A percentile compares a stretch with the other conserved stretches of the same genome.
phyloP scores from a whole-genome alignment of 345 rosid species.

The Angophora floribunda region DNA sequence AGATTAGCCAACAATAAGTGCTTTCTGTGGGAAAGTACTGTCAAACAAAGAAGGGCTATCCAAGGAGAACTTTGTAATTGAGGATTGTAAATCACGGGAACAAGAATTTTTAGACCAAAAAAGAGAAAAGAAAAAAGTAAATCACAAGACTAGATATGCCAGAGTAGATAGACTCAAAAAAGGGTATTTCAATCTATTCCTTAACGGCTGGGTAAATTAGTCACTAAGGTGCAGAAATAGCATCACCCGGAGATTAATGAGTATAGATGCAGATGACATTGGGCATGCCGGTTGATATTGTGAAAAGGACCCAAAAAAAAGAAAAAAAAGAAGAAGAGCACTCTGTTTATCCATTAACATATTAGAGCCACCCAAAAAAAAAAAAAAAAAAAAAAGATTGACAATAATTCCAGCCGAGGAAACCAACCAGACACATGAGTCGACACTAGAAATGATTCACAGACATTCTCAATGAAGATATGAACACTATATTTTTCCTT shows the following conservation, averaged over 20 bases:
- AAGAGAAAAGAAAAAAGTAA: not conserved
- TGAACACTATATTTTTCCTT: not conserved
- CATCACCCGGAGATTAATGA: not conserved
- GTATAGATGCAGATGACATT: not conserved
- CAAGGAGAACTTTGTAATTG: not conserved
- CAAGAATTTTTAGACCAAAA: not conserved
- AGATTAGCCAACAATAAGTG: not conserved
- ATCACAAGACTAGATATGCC: not conserved
- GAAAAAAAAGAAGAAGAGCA: not conserved
- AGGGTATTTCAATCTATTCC: not conserved
- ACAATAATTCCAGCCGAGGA: not conserved
- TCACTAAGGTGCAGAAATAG: not conserved
- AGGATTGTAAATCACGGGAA: not conserved
- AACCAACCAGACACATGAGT: not conserved
- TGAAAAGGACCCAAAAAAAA: not conserved
- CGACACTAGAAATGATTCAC: not conserved
- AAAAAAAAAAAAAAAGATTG: rapidly evolving
- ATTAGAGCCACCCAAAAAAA: not conserved
- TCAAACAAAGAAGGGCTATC: not conserved
- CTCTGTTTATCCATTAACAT: not conserved
- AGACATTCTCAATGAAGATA: not conserved
- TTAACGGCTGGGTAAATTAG: not conserved
- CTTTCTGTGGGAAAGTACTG: not conserved
- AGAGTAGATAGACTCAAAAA: not conserved
- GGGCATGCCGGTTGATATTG: not conserved